phyloP scores from a whole-genome alignment of 768 basidiomycete genomes.

The Termitomyces sp. region DNA sequence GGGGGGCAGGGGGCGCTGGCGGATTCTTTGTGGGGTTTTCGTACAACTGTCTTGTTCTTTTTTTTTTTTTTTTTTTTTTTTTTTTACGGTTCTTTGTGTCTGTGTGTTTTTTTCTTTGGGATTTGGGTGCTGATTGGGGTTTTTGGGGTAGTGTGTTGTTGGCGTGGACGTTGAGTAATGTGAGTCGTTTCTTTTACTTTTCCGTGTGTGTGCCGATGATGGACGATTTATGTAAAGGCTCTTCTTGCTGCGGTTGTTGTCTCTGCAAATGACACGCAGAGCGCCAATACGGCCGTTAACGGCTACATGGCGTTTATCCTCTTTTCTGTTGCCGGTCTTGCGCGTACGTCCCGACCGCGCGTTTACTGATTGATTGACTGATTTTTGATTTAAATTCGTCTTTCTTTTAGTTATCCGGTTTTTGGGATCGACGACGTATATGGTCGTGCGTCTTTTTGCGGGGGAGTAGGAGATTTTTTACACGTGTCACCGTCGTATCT shows the following conservation, averaged over 20 bases:
- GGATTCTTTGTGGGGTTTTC: too few relatives aligned
- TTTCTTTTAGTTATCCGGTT: constrained; percentile 72
- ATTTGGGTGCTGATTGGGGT: constrained; percentile 31
- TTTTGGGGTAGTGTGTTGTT: constrained; percentile 43
- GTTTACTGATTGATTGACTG: neutral
- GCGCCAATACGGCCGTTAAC: constrained; percentile 55
- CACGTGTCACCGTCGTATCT: too few relatives aligned
- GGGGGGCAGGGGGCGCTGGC: too few relatives aligned
- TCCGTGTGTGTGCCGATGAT: neutral
- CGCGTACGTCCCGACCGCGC: constrained; percentile 57
- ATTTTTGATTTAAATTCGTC: neutral
- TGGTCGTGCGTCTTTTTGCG: constrained; percentile 83
- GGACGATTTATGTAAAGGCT: constrained; percentile 33
- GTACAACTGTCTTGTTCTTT: too few relatives aligned
- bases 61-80: too few relatives aligned
- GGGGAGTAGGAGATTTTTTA: too few relatives aligned
- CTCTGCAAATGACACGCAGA: constrained; percentile 48
- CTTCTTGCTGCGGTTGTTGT: constrained; percentile 73
- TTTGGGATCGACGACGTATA: constrained; percentile 74
- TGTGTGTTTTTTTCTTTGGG: too few relatives aligned
- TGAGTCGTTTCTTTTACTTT: constrained; percentile 23
- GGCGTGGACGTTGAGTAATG: constrained; percentile 87
- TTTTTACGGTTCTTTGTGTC: too few relatives aligned
- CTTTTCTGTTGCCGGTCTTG: constrained; percentile 84
- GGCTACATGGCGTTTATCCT: constrained; percentile 90